A percentile compares a stretch with the other conserved stretches of the same genome.
These are phyloP conservation scores for Petunia axillaris DNA, from an alignment of 257 asterid genomes.

Conservation along the genomic window DNA sequence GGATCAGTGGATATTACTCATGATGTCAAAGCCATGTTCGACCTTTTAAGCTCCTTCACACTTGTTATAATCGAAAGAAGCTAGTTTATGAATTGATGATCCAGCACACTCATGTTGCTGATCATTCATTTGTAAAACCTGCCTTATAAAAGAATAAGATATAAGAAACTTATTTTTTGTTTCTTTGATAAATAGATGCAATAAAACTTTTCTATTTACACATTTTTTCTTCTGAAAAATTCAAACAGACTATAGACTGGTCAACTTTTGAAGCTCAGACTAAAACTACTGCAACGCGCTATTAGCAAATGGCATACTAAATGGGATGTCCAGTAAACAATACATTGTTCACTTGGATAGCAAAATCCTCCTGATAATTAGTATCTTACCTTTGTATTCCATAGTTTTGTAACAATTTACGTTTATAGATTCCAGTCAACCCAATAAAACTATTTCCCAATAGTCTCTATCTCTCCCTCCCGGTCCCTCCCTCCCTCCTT, in stretches of 20 bases:
- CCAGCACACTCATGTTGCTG: no score
- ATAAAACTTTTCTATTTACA: neutral
- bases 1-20: no score
- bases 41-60: no score
- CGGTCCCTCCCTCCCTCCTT: no score
- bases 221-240: neutral
- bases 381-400: neutral
- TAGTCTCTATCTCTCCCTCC: no score
- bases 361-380: neutral
- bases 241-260: neutral
- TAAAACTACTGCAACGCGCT: neutral
- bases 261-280: conserved; percentile 15
- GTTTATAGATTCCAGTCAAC: neutral
- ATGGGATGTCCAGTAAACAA: neutral
- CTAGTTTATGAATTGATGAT: no score
- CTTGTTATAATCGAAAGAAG: no score
- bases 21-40: no score
- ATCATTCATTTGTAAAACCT: no score
- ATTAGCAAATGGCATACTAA: neutral
- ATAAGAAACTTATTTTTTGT: neutral
- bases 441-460: neutral
- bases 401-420: neutral
- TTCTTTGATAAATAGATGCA: neutral
- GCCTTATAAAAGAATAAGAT: no score
- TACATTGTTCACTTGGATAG: neutral